Base-by-base conservation (phyloP, 2,329 filamentous ascomycete species). In the Colletotrichum musae region DNA sequence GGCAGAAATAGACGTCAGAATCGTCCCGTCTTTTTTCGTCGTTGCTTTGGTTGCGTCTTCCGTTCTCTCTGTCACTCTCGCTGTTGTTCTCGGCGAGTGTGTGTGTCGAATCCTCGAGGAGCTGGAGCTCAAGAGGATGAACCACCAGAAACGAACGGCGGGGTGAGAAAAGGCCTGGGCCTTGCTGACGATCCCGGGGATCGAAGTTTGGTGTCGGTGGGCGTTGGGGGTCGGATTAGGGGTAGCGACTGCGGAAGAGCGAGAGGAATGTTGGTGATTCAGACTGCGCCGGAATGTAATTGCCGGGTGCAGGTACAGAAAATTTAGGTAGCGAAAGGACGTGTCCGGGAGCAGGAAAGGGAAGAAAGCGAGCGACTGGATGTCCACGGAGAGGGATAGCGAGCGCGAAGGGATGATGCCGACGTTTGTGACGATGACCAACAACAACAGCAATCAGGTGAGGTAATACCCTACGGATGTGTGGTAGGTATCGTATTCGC, bases 181-280 rank as follows among this genome's bases (percentile, higher is more conserved):
- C 58, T 41, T 51, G 58, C 28, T 60, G 58, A 28, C 13, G 58
- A 60, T 60, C 58, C 28, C 57, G 57, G 18, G n/a, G 57, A 21
- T 28, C 28, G 57, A 39, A n/a, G 16, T 24, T 48, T 26, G 56
- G 54, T 39, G 18, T 41, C 54, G 41, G 36, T 15, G 53, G 15
- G 53, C 21, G 24, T 53, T 50, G 7, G 32, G 32, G 10, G 21
- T 61, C 58, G 58, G 32, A 54, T 62, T 62, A 62, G 59, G 59
- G 50, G 59, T 62, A 62, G 39, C 58, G 50, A 58, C 39, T 12
- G 47, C 21, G 41, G 32, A 21, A 54, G 24, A 45, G 41, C 28
- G 58, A 61, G 58, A 61, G 52, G 58, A 61, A 61, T 61, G 58
- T 53, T 53, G 58, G 28, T 61, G 58, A 53, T 43, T 39, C 18